Evolutionary conservation across 2,329 filamentous ascomycete genomes (phyloP), one percentile per base, ranked within the genome.

Genomic region (Colletotrichum echinochloae): DNA sequence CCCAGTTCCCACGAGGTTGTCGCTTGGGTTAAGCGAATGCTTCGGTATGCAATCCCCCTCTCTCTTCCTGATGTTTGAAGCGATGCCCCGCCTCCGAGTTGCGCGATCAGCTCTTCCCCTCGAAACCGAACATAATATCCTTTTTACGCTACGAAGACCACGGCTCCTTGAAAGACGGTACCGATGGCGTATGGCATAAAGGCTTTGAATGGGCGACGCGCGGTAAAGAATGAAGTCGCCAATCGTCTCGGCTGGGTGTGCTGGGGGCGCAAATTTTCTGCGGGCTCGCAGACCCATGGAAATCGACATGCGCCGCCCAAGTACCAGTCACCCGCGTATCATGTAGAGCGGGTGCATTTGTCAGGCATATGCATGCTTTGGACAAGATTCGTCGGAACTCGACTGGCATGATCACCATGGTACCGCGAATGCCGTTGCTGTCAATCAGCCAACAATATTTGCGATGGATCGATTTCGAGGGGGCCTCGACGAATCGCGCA

Each of bases 1-100:
- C 72, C 72, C 63, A 65, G 59, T 75, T 96, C 92, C 79, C 96
- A 99, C 88, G 96, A 99, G 87, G 96, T 99, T 75, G 96, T 99
- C 79, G 95, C 96, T 75, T 99, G 96, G 96, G 93, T 98, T 77
- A 99, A 99, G 91, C 92, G 95, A 77, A 98, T 98, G 78, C 88
- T 99, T 66, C 91, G 92, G 92, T 94, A 89, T 74, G 83, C 68
- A 71, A 30, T 30, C 51, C 16, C 60, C 56, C 20, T 56, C 51
- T 44, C 48, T 20, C 60, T 44, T 26, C 46, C 52, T 41, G 23
- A 18, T 30, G 23, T 49, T 57, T 26, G 28, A 48, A 35, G 33
- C 68, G 39, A 63, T 57, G 44, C 56, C 28, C 54, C 30, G 44
- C 54, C 26, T 44, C 26, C 57, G 55, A 26, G 39, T 56, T 37